These are phyloP conservation scores for Cytospora paraplurivora DNA, from an alignment of 2,329 filamentous ascomycete genomes.

Conservation along the genomic window DNA sequence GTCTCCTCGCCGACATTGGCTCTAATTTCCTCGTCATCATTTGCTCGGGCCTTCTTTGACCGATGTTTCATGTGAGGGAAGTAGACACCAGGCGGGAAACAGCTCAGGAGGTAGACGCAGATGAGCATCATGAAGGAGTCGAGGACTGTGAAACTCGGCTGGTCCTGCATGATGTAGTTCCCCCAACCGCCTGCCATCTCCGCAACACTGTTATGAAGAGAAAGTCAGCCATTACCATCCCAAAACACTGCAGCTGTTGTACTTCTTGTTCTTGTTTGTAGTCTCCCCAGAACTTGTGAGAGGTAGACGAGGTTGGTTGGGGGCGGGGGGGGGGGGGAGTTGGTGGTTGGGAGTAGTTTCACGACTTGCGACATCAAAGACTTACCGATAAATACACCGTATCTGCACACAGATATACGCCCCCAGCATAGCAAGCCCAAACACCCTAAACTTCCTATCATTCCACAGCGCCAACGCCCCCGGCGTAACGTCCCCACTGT, in stretches of 20 bases:
- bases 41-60: constrained; percentile 18
- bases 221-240: background rate
- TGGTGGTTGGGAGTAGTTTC: too few relatives aligned
- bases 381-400: constrained; percentile 58
- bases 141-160: constrained; percentile 60
- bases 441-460: constrained; percentile 46
- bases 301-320: background rate
- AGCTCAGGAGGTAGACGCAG: constrained; percentile 51
- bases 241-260: background rate
- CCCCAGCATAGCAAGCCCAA: constrained; percentile 46
- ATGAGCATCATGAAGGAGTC: constrained; percentile 58
- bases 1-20: constrained; percentile 32
- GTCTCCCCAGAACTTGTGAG: too few relatives aligned
- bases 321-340: background rate
- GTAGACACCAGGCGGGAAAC: constrained; percentile 56
- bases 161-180: constrained; percentile 64
- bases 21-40: constrained; percentile 28
- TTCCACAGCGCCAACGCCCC: constrained; percentile 45
- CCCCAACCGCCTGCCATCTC: constrained; percentile 68
- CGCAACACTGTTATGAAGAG: constrained; percentile 48
- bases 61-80: constrained; percentile 56
- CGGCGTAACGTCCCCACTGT: constrained; percentile 34
- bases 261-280: too few relatives aligned
- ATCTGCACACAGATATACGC: constrained; percentile 51
- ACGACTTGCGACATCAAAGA: constrained; percentile 12